These are phyloP conservation scores for Rhizopogon sp. DNA, from an alignment of 768 basidiomycete species.

Conservation along the genomic window DNA sequence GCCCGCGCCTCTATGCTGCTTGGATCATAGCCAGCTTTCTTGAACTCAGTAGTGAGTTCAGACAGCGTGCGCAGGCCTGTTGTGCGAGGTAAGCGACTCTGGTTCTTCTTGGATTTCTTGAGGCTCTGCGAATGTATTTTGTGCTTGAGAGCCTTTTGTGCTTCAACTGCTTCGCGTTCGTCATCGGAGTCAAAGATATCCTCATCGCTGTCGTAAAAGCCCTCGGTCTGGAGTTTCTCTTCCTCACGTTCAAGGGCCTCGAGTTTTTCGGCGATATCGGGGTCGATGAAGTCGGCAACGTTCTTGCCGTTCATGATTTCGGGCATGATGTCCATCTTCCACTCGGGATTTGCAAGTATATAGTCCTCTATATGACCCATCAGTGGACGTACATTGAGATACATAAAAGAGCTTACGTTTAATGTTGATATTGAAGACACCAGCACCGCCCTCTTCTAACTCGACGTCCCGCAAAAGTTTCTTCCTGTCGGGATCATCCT, in stretches of 20 bases:
- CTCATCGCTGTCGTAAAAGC: constrained; percentile 89
- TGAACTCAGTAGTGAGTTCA: constrained; percentile 77
- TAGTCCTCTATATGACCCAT: constrained; percentile 69
- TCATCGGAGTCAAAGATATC: constrained; percentile 75
- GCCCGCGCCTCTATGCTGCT: constrained; percentile 88
- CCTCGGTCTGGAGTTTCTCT: constrained; percentile 88
- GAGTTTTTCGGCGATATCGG: constrained; percentile 94
- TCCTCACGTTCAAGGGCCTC: constrained; percentile 97
- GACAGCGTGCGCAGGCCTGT: constrained; percentile 58
- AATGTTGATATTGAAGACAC: constrained; percentile 87
- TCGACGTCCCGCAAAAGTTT: constrained; percentile 79
- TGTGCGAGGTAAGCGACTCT: constrained; percentile 70
- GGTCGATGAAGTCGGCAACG: constrained; percentile 96
- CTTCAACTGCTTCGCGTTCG: constrained; percentile 69
- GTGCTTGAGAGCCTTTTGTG: constrained; percentile 52
- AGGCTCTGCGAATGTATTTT: constrained; percentile 69
- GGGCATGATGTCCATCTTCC: constrained; percentile 98
- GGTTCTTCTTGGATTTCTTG: constrained; percentile 89
- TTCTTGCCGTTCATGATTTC: constrained; percentile 99
- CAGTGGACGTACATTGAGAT: background rate
- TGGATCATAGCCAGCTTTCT: constrained; percentile 87
- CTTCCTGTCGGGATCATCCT: constrained; percentile 74
- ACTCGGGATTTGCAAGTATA: constrained; percentile 80
- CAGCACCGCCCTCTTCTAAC: constrained; percentile 81
- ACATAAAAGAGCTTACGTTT: constrained; percentile 51